Evolutionary conservation across 352 stramenopile genomes (phyloP).

Genomic region (Globisporangium parvum): DNA sequence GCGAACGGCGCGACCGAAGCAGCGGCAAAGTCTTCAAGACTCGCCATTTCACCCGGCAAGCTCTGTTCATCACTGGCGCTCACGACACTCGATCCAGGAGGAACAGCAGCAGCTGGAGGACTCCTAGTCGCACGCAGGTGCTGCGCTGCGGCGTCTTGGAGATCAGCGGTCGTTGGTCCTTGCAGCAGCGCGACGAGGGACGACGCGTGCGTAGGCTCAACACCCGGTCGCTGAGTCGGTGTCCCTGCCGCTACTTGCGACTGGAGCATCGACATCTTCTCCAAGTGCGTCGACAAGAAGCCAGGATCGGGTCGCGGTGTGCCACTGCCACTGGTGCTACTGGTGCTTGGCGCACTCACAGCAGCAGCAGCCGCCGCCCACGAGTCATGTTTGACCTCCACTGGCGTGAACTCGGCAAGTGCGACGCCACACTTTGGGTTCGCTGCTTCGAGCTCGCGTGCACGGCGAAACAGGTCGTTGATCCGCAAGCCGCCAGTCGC

Average conservation of each 20-base stretch:
- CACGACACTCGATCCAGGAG: no score
- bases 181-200: no score
- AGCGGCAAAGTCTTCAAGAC: conserved; percentile 9
- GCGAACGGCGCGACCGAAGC: conserved; percentile 7
- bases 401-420: conserved; percentile 7
- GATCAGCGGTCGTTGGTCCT: no score
- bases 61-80: background rate
- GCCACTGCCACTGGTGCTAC: conserved; percentile 2
- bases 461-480: conserved; percentile 10
- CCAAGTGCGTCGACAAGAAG: conserved; percentile 53
- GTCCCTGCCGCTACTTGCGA: no score
- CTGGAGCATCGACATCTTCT: conserved; percentile 61
- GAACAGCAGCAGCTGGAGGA: background rate
- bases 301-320: conserved; percentile 20
- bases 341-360: conserved; percentile 1
- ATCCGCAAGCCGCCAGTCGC: conserved; percentile 8
- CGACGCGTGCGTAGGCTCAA: no score
- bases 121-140: background rate
- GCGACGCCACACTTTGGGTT: conserved; percentile 8
- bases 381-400: background rate
- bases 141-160: no score
- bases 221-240: no score
- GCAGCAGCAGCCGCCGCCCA: conserved; percentile 2
- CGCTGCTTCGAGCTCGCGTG: background rate
- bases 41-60: conserved; percentile 3